Evolutionary conservation across 306 rosid species (phyloP), one percentile per base, ranked within the genome.

Genomic region (Inga laurina): DNA sequence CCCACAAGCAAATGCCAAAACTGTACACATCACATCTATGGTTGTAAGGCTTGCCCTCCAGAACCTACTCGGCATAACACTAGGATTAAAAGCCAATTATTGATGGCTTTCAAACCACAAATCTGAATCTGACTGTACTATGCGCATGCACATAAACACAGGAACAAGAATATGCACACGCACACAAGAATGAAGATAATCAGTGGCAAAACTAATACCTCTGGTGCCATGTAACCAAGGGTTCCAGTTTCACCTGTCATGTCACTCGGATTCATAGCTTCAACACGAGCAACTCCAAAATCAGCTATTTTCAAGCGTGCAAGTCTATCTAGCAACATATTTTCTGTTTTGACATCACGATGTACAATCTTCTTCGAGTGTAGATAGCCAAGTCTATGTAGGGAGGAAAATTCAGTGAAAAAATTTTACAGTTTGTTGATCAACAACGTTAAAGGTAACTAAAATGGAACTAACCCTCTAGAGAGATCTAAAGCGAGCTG

Each of bases 231-330:
- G 82, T 94, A 94, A 59, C 97, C 93, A 54, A 91, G 94, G 74
- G 98, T 94, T 83, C 98, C 97, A 76, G 98, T 94, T 89, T 94
- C 97, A 49, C 98, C 98, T 0, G 98, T 94, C 98, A 94, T 94
- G 57, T 94, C 97, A 80, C 85, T 62, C 11, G 94, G 97, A 72
- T 94, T 94, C 80, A 85, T 82, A 67, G 98, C 97, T 89, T 94
- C 98, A 73, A 94, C 93, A 10, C 98, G 90, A 74, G 98, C 98
- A 85, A 93, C 98, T 4, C 98, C 98, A 69, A 94, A 94, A 86
- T 94, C 98, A 81, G 97, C 97, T 82, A 94, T 93, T 87, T 94
- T 94, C 72, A 94, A 74, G 71, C 82, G 89, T 76, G 86, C 86
- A 30, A 7, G 54, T 65, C 74, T 15, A 85, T 89, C 97, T 43